Conservation (phyloP, 2,329 filamentous ascomycete species). For the Penicillium sp. region DNA sequence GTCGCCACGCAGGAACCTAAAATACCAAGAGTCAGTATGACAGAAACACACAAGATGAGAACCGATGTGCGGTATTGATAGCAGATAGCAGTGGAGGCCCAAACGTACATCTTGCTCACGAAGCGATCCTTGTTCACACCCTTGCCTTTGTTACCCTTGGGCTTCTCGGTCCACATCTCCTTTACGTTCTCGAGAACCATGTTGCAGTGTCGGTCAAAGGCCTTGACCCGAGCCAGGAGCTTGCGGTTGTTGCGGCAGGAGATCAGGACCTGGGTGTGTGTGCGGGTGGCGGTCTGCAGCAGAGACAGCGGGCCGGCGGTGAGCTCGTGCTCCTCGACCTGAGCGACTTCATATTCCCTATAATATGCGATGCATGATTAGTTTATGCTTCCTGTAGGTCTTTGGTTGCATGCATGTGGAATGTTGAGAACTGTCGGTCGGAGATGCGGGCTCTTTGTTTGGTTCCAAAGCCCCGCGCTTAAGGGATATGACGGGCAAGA, state of each 20-base stretch:
- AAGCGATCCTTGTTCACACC: constrained; percentile 98
- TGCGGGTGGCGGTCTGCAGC: constrained; percentile 91
- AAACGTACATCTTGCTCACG: constrained; percentile 89
- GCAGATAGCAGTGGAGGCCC: not conserved
- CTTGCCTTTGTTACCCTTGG: constrained; percentile 79
- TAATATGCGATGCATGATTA: constrained; percentile 20
- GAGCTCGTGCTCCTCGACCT: constrained; percentile 74
- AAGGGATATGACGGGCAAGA: constrained; percentile 7
- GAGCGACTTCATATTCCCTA: constrained; percentile 85
- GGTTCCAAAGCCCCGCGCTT: constrained; percentile 7
- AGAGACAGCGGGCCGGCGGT: constrained; percentile 80
- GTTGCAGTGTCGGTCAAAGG: constrained; percentile 97
- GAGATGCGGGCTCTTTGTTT: constrained; percentile 4
- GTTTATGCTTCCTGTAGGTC: constrained; percentile 11
- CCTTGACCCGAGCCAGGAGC: constrained; percentile 92
- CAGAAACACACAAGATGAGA: not conserved
- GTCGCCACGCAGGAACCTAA: constrained; percentile 77
- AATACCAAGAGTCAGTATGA: not conserved
- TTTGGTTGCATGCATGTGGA: constrained; percentile 15
- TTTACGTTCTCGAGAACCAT: constrained; percentile 97
- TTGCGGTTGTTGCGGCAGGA: constrained; percentile 98
- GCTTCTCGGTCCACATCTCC: constrained; percentile 99
- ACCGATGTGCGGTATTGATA: not conserved
- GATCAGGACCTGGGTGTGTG: constrained; percentile 92
- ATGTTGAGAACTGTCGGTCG: constrained; percentile 11